Base-by-base conservation (phyloP, 2,329 filamentous ascomycete species). In the Cryphonectria japonica region DNA sequence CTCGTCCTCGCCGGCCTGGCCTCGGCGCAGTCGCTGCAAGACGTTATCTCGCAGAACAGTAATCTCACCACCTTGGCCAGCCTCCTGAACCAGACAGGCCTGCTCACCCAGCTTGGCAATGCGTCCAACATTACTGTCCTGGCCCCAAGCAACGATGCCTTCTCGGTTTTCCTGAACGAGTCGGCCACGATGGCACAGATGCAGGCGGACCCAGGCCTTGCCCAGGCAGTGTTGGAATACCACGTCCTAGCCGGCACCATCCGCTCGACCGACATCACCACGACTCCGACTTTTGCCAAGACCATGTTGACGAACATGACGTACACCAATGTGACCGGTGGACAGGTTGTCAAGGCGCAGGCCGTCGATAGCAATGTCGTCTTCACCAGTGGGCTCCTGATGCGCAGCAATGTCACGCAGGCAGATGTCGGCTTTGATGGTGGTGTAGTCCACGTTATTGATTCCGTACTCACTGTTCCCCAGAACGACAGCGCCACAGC, bases 181-280 rank as follows among this genome's bases (percentile, higher is more conserved):
- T 46, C 43, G 16, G 43, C 43, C 43, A 22, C 43, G 2, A 22
- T 46, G 19, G 43, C 43, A 46, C 43, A 46, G 88, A 90, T 76
- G 76, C 83, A 14, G 87, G 87, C 70, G 2, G 74, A 78, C 66
- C 66, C 76, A 0, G 75, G 73, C 14, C 75, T 77, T 32, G 66
- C 82, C 5, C 69, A 75, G 19, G 85, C 85, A 5, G 77, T 89
- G 39, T 78, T 91, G 32, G 80, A 78, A 69, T 91, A 91, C 77
- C 89, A 91, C 76, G 83, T 90, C 29, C 78, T 91, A 9, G 84
- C 86, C 70, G 88, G 87, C 52, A 84, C 82, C 0, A 83, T 85
- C 74, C 76, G 73, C 57, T 74, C 77, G 11, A 74, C 76, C 2
- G 74, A 76, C 69, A 75, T 82, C 60, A 72, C 70, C 29, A 73